phyloP scores from a whole-genome alignment of 83 land plant genomes.

The Diphasiastrum complanatum region DNA sequence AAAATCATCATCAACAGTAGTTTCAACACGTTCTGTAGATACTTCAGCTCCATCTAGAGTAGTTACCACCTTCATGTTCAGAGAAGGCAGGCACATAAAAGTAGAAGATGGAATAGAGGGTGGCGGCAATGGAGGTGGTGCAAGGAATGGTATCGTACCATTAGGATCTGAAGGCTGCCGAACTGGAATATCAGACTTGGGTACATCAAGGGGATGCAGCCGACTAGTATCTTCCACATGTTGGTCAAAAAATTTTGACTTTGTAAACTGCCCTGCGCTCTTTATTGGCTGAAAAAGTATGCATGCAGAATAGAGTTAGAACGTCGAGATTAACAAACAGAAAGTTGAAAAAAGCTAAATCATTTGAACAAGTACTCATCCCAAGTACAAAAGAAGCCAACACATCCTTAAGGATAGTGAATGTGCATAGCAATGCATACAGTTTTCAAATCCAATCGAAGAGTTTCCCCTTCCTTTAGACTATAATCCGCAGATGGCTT shows the following conservation, averaged over 20 bases:
- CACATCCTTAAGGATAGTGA: neutral
- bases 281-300: constrained; percentile 11
- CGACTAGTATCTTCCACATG: no score
- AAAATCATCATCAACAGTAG: constrained; percentile 60
- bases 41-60: neutral
- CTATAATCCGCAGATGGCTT: constrained; percentile 80
- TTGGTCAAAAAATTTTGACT: constrained; percentile 39
- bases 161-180: constrained; percentile 23
- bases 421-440: no score
- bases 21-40: constrained; percentile 17
- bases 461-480: constrained; percentile 88
- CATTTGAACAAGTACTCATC: neutral
- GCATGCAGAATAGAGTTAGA: neutral
- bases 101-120: constrained; percentile 27
- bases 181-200: constrained; percentile 26
- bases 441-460: constrained; percentile 60
- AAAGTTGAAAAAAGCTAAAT: constrained; percentile 5
- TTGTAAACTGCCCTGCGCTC: constrained; percentile 26
- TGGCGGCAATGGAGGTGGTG: constrained; percentile 52
- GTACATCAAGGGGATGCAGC: no score
- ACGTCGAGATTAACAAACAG: neutral
- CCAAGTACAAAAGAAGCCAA: neutral
- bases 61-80: neutral
- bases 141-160: constrained; percentile 25
- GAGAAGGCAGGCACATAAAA: constrained; percentile 8